Evolutionary conservation across 1,139 yeast species (phyloP), one percentile per base, ranked within the genome.

Genomic region (Kodamaea sp.): DNA sequence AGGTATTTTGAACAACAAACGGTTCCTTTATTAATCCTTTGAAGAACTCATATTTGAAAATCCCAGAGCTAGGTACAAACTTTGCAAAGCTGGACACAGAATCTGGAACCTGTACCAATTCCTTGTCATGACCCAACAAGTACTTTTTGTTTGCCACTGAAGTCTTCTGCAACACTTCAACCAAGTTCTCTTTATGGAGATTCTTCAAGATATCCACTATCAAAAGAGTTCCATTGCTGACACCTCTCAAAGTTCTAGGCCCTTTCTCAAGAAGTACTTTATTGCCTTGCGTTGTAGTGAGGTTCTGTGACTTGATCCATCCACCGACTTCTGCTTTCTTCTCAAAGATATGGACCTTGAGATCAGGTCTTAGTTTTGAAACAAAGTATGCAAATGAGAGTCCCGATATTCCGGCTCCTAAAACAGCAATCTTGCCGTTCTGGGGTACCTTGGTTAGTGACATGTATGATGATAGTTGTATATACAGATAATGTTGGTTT

Each of bases 351-450:
- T 77, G 76, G 33, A 92, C 72, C 7, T 63, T 59, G 14, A 87
- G 48, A 54, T 88, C 96, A 0, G 92, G 92, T 32, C 96, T 69
- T 10, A 86, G 55, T 40, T 73, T 75, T 24, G 74, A 67, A 14
- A 90, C 66, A 48, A 85, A 85, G 57, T 85, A 89, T 0, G 94
- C 83, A 48, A 78, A 80, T 2, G 92, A 67, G 4, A 92, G 67
- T 0, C 97, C 97, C 1, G 96, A 83, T 3, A 90, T 74, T 0
- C 98, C 98, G 0, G 86, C 85, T 0, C 98, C 98, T 3, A 88
- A 55, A 1, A 90, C 82, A 1, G 80, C 88, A 2, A 83, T 78
- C 20, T 50, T 59, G 4, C 77, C 74, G 37, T 65, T 61, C 6
- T 37, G 47, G 5, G 55, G 57, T 18, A 50, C 14, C 13, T 12